Evolutionary conservation across 768 basidiomycete species (phyloP).

Genomic region (Crucibulum laeve): DNA sequence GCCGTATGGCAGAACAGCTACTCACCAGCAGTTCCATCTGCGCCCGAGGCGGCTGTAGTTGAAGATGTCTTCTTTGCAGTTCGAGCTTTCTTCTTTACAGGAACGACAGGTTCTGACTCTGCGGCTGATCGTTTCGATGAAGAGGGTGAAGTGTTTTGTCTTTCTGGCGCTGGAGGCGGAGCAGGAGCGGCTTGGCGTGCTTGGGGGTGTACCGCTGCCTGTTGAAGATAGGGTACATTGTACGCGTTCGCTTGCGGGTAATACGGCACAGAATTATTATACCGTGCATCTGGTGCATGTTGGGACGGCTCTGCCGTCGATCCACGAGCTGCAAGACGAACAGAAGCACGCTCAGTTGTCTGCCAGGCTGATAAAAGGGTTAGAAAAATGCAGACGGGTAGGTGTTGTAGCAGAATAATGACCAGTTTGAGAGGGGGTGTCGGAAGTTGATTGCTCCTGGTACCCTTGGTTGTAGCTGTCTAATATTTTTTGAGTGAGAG

Average conservation of each 20-base stretch:
- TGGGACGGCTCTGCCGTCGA: constrained; percentile 22
- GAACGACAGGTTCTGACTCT: constrained; percentile 2
- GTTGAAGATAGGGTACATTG: constrained; percentile 12
- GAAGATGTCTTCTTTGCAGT: too few relatives aligned
- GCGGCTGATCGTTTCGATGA: not conserved
- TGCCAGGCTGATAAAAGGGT: constrained; percentile 41
- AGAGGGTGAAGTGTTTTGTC: not conserved
- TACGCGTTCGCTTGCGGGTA: constrained; percentile 2
- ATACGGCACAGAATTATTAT: constrained; percentile 20
- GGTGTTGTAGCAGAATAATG: constrained; percentile 18
- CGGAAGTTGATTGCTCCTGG: constrained; percentile 25
- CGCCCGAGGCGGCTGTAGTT: too few relatives aligned
- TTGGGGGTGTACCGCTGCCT: constrained; percentile 14
- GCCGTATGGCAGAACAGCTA: not conserved
- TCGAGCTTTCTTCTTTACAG: not conserved
- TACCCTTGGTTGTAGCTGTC: constrained; percentile 19
- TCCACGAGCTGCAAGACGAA: constrained; percentile 55
- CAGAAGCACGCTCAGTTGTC: constrained; percentile 47
- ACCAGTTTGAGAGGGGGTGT: constrained; percentile 19
- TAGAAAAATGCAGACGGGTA: constrained; percentile 8
- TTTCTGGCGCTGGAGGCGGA: not conserved
- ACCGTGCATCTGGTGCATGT: constrained; percentile 22
- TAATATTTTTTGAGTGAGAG: constrained; percentile 1
- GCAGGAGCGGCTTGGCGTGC: too few relatives aligned
- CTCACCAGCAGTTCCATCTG: constrained; percentile 8